phyloP scores from a whole-genome alignment of 1,284 basidiomycete genomes.

The Apiotrichum akiyoshidainum region DNA sequence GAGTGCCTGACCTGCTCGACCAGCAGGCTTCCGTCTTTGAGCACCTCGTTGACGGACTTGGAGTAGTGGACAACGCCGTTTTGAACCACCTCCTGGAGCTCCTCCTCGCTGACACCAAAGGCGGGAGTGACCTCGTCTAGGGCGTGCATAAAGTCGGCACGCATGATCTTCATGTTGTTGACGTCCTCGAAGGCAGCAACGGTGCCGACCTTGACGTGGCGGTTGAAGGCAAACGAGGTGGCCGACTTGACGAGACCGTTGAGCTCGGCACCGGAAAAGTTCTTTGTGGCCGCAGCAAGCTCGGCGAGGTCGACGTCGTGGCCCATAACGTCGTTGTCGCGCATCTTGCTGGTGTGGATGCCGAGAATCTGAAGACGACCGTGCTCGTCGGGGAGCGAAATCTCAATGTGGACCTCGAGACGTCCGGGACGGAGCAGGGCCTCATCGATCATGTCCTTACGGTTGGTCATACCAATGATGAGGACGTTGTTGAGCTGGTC shows the following conservation, averaged over 20 bases:
- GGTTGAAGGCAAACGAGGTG: conserved; percentile 94
- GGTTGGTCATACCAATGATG: conserved; percentile 99
- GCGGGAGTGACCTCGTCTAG: conserved; percentile 94
- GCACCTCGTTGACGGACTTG: conserved; percentile 69
- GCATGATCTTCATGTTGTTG: conserved; percentile 85
- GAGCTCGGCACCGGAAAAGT: conserved; percentile 97
- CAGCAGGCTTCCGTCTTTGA: conserved; percentile 86
- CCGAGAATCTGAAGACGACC: conserved; percentile 91
- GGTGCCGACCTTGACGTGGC: conserved; percentile 96
- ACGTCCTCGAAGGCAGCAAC: conserved; percentile 97
- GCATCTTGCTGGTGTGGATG: conserved; percentile 96
- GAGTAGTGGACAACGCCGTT: conserved; percentile 96
- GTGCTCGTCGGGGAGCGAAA: conserved; percentile 90
- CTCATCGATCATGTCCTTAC: conserved; percentile 98
- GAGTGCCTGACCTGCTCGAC: conserved; percentile 93
- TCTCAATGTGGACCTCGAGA: conserved; percentile 99
- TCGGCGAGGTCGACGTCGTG: conserved; percentile 79
- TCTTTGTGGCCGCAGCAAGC: conserved; percentile 84
- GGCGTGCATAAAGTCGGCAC: conserved; percentile 84
- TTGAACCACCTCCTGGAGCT: conserved; percentile 87
- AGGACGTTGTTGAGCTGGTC: conserved; percentile 99
- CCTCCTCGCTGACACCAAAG: conserved; percentile 97
- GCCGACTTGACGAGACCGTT: conserved; percentile 95
- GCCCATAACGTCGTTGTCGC: conserved; percentile 85
- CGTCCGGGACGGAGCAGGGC: conserved; percentile 95